Evolutionary conservation across 208 protist genomes (phyloP).

Genomic region (Leishmania major): DNA sequence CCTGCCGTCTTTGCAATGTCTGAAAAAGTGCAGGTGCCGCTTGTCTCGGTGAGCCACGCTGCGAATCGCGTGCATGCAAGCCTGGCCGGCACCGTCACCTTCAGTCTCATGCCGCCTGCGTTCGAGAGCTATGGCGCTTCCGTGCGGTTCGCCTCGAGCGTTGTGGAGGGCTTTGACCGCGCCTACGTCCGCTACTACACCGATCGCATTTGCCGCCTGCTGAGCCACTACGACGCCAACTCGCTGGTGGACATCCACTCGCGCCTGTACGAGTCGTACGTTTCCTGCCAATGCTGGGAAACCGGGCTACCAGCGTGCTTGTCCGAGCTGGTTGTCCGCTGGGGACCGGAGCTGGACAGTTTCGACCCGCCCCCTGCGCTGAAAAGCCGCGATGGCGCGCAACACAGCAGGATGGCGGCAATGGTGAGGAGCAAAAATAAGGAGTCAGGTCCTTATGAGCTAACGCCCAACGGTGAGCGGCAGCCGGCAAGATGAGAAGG

Average conservation of each 20-base stretch:
- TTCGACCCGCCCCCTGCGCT: conserved; percentile 31
- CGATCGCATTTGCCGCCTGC: conserved; percentile 50
- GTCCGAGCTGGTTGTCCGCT: conserved; percentile 46
- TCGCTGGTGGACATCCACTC: conserved; percentile 65
- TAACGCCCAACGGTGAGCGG: neutral
- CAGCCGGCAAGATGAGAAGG: neutral
- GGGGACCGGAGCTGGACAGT: conserved; percentile 57
- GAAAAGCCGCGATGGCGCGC: neutral
- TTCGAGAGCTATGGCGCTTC: conserved; percentile 62
- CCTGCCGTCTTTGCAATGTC: conserved; percentile 65
- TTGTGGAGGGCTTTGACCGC: conserved; percentile 48
- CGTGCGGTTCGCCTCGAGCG: conserved; percentile 38
- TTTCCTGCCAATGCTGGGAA: conserved; percentile 50
- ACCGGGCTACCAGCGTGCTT: conserved; percentile 51
- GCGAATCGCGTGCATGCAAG: conserved; percentile 48
- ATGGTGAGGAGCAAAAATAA: neutral
- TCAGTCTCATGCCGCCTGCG: conserved; percentile 53
- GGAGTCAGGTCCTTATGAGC: neutral
- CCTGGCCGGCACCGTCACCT: conserved; percentile 63
- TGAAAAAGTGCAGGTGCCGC: conserved; percentile 66
- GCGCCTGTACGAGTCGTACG: conserved; percentile 63
- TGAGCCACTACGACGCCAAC: conserved; percentile 75
- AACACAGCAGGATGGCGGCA: neutral
- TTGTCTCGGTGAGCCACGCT: conserved; percentile 56
- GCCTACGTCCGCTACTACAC: conserved; percentile 75